phyloP scores from a whole-genome alignment of 371 early-diverging fungal species.

The Synchytrium microbalum region DNA sequence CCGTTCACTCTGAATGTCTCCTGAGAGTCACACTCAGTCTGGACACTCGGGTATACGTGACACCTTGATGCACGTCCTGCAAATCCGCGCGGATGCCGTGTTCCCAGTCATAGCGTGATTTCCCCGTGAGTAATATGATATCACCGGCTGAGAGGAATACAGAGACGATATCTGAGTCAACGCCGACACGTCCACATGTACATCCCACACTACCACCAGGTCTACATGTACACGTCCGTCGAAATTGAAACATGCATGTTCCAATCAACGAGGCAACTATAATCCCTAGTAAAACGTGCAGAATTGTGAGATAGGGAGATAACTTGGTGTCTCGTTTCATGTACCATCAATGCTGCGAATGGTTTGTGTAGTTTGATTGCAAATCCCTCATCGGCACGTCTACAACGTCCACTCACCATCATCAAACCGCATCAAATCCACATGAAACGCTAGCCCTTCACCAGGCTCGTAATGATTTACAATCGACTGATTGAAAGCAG shows the following conservation, averaged over 20 bases:
- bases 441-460: neutral
- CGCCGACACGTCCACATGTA: neutral
- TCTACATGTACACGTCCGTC: neutral
- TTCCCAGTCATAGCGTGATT: neutral
- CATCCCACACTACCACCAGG: neutral
- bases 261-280: neutral
- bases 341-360: no score
- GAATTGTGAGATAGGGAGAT: no score
- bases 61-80: neutral
- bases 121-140: neutral
- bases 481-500: neutral
- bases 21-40: neutral
- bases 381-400: no score
- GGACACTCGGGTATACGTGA: neutral
- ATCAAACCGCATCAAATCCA: neutral
- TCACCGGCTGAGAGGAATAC: neutral
- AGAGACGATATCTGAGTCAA: neutral
- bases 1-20: no score
- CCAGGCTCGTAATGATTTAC: neutral
- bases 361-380: no score
- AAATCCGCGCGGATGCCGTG: neutral
- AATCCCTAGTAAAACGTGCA: no score
- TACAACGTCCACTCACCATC: no score
- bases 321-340: no score
- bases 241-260: neutral